Evolutionary conservation across 2,329 filamentous ascomycete species (phyloP).

Genomic region (Cryphonectria nitschkei): DNA sequence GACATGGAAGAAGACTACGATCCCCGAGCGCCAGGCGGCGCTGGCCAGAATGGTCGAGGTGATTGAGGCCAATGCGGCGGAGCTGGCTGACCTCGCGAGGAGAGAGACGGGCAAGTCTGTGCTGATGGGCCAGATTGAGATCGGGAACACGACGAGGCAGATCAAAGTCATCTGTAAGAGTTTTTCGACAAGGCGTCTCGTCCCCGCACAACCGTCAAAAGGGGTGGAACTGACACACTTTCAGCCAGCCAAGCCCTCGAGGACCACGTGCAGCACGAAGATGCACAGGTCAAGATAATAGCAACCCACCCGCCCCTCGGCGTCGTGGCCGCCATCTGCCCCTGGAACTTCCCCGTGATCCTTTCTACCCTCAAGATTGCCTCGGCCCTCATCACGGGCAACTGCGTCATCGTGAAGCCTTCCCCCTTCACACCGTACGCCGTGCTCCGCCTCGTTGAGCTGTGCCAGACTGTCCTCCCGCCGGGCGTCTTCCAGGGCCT

Average conservation of each 20-base stretch:
- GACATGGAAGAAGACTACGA: constrained; percentile 49
- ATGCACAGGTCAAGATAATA: constrained; percentile 45
- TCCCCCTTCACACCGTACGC: constrained; percentile 57
- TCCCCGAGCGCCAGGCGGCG: constrained; percentile 46
- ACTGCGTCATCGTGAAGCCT: constrained; percentile 53
- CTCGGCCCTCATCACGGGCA: constrained; percentile 54
- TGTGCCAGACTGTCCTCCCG: constrained; percentile 54
- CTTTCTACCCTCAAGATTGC: constrained; percentile 55
- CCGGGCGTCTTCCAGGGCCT: constrained; percentile 60
- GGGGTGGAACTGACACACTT: neutral
- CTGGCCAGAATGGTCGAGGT: constrained; percentile 46
- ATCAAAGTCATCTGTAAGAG: constrained; percentile 43
- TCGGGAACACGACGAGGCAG: constrained; percentile 43
- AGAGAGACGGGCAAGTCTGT: constrained; percentile 57
- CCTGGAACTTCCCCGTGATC: constrained; percentile 62
- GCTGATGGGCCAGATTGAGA: constrained; percentile 44
- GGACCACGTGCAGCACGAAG: constrained; percentile 52
- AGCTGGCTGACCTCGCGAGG: constrained; percentile 49
- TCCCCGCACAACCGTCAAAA: neutral
- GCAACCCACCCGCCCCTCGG: constrained; percentile 52
- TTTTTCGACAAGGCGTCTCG: neutral
- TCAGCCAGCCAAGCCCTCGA: constrained; percentile 43
- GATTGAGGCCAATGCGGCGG: constrained; percentile 44
- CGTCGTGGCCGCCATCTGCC: constrained; percentile 58
- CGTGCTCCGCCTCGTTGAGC: constrained; percentile 50